phyloP scores from a whole-genome alignment of 208 protist species.

The Leishmania tropica region DNA sequence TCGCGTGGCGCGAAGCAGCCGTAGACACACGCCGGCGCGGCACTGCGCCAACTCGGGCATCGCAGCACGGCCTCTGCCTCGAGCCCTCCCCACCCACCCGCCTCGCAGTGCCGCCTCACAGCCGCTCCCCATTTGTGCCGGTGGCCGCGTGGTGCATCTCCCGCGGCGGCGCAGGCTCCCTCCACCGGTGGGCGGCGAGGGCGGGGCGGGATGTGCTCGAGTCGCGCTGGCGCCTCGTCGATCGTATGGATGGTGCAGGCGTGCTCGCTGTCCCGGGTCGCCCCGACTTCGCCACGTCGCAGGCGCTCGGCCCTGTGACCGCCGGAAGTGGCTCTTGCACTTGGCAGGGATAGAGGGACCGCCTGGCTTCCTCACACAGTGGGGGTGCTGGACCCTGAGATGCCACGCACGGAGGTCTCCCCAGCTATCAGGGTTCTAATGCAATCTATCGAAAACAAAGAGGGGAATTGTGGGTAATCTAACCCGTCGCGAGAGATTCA shows the following conservation, averaged over 20 bases:
- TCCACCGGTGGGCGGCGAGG: too few species aligned
- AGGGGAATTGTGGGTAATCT: neutral
- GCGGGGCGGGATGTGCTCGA: too few species aligned
- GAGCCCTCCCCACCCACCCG: neutral
- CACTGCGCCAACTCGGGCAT: neutral
- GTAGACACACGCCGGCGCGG: neutral
- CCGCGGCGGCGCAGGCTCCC: too few species aligned
- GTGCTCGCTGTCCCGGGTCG: neutral
- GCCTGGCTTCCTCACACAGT: neutral
- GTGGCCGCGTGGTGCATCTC: neutral
- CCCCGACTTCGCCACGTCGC: neutral
- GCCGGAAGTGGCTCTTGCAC: too few species aligned
- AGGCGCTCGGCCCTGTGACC: too few species aligned
- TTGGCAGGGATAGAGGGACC: neutral
- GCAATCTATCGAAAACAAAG: neutral
- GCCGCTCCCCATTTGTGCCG: too few species aligned
- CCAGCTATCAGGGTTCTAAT: neutral
- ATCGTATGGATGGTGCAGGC: too few species aligned
- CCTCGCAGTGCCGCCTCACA: neutral
- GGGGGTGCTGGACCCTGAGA: neutral
- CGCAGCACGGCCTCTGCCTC: neutral
- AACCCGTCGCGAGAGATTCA: neutral
- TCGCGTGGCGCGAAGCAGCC: neutral
- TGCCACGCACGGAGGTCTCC: neutral
- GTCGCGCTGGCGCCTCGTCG: too few species aligned